Base-by-base conservation (phyloP, 495 filamentous ascomycete genomes). In the Penicillium daleae region DNA sequence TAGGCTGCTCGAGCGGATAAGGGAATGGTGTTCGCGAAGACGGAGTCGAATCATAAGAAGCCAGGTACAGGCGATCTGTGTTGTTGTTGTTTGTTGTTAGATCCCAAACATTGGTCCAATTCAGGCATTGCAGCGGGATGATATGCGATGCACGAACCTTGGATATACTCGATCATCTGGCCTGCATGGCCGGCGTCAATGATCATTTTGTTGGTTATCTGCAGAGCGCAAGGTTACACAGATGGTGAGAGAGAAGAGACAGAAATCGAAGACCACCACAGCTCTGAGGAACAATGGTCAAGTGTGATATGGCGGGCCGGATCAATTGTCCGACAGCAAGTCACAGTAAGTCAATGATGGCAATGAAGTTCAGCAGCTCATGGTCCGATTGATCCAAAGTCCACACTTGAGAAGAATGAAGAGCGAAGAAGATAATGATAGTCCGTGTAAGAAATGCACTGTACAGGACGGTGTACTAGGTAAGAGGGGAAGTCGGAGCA, bases 11-110 rank as follows among this genome's bases (percentile, higher is more conserved):
- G 15, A 83, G 73, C 24, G 89, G 85, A 71, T 92, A 97, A 55
- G 95, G 95, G 75, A 99, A 98, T 44, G 89, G 85, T 4, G 95
- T 97, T 67, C 88, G 82, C 39, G 84, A 85, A 60, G 86, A 87
- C 26, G 95, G 95, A 17, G 91, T 77, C 59, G 91, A 86, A 48
- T 92, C 88, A 72, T 97, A 99, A 51, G 93, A 91, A 60, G 92
- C 96, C 58, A 98, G 86, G 74, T 98, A 99, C 31, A 99, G 84
- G 44, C 93, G 93, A 76, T 97, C 95, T 97, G 77, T 64, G 27
- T 77, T 65, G 27, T 44, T 53, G 31, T 60, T 17, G 32, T 29
- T 59, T 39, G 19, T 53, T 52, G 51, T 69, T 66, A 66, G 59
- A 60, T 61, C 37, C 60, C 62, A 44, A 50, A 17, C 13, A 26